Conservation (phyloP, 2,329 filamentous ascomycete species). For the Trichoderma sp. region DNA sequence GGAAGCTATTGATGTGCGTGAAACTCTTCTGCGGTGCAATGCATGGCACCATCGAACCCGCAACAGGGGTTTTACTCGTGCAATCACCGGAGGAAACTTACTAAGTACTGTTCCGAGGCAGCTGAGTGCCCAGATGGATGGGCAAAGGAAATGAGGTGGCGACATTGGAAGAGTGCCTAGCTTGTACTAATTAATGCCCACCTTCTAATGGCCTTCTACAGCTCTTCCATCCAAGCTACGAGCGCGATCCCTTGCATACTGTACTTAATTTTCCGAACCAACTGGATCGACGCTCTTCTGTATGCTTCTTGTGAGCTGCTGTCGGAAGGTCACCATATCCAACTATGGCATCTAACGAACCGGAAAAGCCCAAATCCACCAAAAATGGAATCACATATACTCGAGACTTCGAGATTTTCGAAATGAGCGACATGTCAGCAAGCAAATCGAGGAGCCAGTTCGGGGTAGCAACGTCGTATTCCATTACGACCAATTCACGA, state of each 20-base stretch:
- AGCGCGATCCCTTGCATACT: background rate
- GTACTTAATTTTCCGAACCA: background rate
- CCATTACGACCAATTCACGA: background rate
- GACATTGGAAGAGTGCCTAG: background rate
- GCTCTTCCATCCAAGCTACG: background rate
- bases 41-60: background rate
- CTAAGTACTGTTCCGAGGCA: background rate
- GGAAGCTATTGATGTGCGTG: background rate
- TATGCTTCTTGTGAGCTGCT: background rate
- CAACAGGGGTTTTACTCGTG: background rate
- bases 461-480: background rate
- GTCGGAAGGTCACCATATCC: background rate
- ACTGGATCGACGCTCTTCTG: background rate
- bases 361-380: conserved; percentile 4
- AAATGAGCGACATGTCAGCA: background rate
- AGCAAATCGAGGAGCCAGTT: background rate
- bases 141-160: background rate
- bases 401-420: background rate
- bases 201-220: background rate
- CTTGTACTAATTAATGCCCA: background rate
- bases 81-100: background rate
- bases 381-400: conserved; percentile 12
- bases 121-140: background rate
- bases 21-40: background rate
- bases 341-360: background rate